Base-by-base conservation (phyloP, 192 early-diverging fungal genomes). In the Dimargaris verticillata region DNA sequence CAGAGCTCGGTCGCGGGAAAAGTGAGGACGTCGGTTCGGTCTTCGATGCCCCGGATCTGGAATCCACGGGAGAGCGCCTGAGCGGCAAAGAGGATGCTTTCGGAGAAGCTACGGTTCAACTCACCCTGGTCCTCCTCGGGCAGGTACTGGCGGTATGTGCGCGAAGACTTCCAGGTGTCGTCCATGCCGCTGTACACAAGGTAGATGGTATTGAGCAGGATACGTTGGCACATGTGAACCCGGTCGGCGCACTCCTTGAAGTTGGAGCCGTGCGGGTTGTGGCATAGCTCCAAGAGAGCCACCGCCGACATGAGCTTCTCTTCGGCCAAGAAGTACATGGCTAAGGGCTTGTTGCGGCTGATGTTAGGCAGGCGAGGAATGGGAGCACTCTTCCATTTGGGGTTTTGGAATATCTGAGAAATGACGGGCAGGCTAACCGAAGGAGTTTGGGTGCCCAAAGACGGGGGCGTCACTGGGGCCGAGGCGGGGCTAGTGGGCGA, bases 11-110 rank as follows among this genome's bases (percentile, higher is more conserved):
- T 54, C 11, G 71, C 78, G 0, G 78, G 80, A 57, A 72, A 72
- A 54, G 69, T 62, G 55, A 83, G 64, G 38, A 74, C 75, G 28
- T 65, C 58, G 12, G 83, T 79, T 51, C 68, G 77, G 45, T 65
- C 57, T 64, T 84, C 83, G 22, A 81, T 84, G 41, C 83, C 80
- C 38, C 83, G 76, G 63, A 85, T 85, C 61, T 82, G 74, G 65
- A 78, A 83, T 15, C 83, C 83, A 6, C 72, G 60, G 3, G 74
- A 72, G 59, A 85, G 63, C 0, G 83, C 83, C 71, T 85, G 83
- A 0, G 79, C 78, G 6, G 83, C 83, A 67, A 83, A 85, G 59
- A 80, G 63, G n/a, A 85, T 81, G 66, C 81, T 83, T 63, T 85
- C 83, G 65, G 70, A 73, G 71, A 83, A 85, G 10, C 77, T 79